A percentile compares a stretch with the other conserved stretches of the same genome.
Conservation (phyloP, 768 basidiomycete genomes). For the Boletus rubropictus region DNA sequence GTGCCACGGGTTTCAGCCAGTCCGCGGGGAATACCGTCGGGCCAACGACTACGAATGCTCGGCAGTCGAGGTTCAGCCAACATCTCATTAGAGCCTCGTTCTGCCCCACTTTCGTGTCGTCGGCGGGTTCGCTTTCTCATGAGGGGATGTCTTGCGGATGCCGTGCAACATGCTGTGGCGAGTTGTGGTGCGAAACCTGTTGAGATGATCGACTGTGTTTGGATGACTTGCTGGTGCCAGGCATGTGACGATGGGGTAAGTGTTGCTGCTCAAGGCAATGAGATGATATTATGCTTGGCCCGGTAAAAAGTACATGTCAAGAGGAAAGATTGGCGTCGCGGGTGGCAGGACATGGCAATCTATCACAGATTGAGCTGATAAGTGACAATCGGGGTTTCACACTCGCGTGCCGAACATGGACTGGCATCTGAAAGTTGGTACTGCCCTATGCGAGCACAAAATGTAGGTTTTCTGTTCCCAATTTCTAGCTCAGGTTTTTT, state of each 20-base stretch:
- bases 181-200: conserved; percentile 1
- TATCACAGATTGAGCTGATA: conserved; percentile 4
- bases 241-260: no score
- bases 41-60: no score
- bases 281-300: conserved; percentile 4
- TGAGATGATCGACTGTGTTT: neutral
- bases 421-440: no score
- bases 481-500: no score
- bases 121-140: conserved; percentile 1
- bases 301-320: neutral
- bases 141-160: no score
- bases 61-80: neutral
- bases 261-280: conserved; percentile 2
- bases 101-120: neutral
- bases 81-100: conserved; percentile 2
- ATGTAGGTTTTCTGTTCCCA: no score
- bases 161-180: conserved; percentile 5
- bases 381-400: conserved; percentile 12
- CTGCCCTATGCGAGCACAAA: no score
- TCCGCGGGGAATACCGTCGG: no score
- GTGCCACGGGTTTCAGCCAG: neutral
- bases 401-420: neutral
- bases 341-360: neutral
- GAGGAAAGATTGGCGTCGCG: neutral
- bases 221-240: neutral